Conservation (phyloP, 306 rosid species). For the Echinosophora koreensis region DNA sequence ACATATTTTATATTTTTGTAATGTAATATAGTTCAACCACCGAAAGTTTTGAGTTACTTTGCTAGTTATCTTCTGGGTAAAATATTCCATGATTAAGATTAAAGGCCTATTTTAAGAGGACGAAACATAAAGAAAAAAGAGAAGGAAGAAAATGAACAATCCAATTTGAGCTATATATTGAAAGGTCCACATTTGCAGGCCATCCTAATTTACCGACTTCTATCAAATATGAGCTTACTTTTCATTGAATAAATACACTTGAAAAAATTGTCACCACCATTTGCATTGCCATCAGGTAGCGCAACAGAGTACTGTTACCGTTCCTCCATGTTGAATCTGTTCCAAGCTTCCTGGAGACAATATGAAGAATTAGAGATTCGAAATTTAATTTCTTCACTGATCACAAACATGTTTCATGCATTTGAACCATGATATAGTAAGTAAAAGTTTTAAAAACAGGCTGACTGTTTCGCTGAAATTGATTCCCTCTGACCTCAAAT, state of each 20-base stretch:
- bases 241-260: slow-evolving; percentile 34
- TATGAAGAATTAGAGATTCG: slow-evolving; percentile 1
- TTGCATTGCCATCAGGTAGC: slow-evolving; percentile 19
- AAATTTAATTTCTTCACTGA: not conserved
- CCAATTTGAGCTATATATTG: slow-evolving; percentile 27
- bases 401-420: slow-evolving; percentile 1
- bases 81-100: no score
- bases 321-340: slow-evolving; percentile 87
- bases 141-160: not conserved
- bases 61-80: no score
- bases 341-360: slow-evolving; percentile 90
- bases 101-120: not conserved
- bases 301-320: slow-evolving; percentile 49
- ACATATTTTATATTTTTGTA: no score
- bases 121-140: not conserved
- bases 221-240: slow-evolving; percentile 24
- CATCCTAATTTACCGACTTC: slow-evolving; percentile 25
- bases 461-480: not conserved
- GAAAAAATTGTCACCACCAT: slow-evolving; percentile 20
- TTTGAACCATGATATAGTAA: not conserved
- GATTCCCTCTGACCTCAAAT: not conserved
- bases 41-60: no score
- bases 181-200: slow-evolving; percentile 11
- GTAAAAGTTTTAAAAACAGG: not conserved
- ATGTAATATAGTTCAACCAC: no score